Evolutionary conservation across 1,139 yeast genomes (phyloP).

Genomic region (Debaryomycetaceae sp.): DNA sequence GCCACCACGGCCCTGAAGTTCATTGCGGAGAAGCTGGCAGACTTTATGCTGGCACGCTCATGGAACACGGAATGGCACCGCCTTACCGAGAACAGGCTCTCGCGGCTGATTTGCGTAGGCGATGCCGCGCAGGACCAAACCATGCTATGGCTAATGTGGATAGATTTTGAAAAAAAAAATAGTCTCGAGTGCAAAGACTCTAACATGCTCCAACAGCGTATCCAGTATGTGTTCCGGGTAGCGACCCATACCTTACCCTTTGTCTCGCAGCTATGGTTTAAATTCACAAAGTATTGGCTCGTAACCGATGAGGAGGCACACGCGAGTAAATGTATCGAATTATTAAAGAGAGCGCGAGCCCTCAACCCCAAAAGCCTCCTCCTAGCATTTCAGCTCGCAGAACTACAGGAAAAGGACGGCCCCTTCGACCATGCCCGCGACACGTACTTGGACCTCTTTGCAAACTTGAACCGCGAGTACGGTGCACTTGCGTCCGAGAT

Average conservation of each 20-base stretch:
- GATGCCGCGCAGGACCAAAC: constrained; percentile 30
- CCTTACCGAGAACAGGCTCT: constrained; percentile 32
- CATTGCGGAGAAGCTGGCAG: constrained; percentile 72
- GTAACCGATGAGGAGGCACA: constrained; percentile 24
- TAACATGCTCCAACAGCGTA: constrained; percentile 40
- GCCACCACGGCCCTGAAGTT: constrained; percentile 75
- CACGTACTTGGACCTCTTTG: constrained; percentile 41
- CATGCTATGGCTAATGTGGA: constrained; percentile 62
- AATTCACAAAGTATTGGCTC: constrained; percentile 31
- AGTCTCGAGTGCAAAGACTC: constrained; percentile 48
- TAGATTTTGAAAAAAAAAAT: constrained; percentile 68
- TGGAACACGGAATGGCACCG: constrained; percentile 63
- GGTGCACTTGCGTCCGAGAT: constrained; percentile 12
- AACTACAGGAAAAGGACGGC: constrained; percentile 51
- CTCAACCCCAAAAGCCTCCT: constrained; percentile 68
- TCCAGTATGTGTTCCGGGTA: constrained; percentile 67
- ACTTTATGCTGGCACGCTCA: constrained; percentile 85
- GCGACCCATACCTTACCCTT: constrained; percentile 60
- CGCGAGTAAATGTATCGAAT: constrained; percentile 20
- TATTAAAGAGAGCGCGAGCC: constrained; percentile 44
- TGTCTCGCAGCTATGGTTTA: constrained; percentile 81
- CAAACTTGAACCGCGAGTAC: constrained; percentile 25
- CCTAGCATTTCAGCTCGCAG: constrained; percentile 59
- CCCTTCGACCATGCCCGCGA: constrained; percentile 42
- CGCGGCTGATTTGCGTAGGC: constrained; percentile 20